phyloP scores from a whole-genome alignment of 139 green algal species.

The Medakamo hakoo region DNA sequence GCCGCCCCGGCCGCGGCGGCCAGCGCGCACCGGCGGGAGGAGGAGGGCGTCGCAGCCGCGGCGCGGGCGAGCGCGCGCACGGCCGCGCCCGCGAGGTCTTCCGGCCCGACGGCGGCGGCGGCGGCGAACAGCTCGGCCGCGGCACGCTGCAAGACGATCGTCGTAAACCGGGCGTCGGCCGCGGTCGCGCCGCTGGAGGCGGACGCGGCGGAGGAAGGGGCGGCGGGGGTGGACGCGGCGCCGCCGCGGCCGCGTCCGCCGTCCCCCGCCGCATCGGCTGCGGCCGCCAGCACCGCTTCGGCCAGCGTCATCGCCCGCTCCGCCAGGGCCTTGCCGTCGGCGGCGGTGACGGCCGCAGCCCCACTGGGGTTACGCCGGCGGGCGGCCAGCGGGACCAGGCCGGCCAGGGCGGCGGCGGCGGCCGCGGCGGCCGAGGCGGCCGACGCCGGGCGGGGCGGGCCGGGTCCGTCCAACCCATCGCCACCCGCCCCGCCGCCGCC shows the following conservation, averaged over 20 bases:
- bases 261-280: too few species aligned
- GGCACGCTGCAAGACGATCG: constrained; percentile 32
- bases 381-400: constrained; percentile 15
- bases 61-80: constrained; percentile 46
- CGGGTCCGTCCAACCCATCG: constrained; percentile 6
- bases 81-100: constrained; percentile 20
- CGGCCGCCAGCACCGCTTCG: constrained; percentile 33
- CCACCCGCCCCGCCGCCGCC: constrained; percentile 8
- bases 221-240: not conserved
- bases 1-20: too few species aligned
- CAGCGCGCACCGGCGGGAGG: not conserved
- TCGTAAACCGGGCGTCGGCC: too few species aligned
- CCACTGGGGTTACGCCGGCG: not conserved
- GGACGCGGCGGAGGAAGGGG: too few species aligned
- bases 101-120: constrained; percentile 25
- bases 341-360: not conserved
- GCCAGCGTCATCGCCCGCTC: constrained; percentile 22
- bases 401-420: constrained; percentile 23
- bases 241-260: too few species aligned
- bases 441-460: constrained; percentile 1
- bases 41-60: constrained; percentile 1
- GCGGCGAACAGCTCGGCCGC: constrained; percentile 46
- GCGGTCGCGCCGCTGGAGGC: too few species aligned
- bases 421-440: constrained; percentile 7
- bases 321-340: constrained; percentile 1